Evolutionary conservation across 352 stramenopile genomes (phyloP).

Genomic region (Globisporangium solare): DNA sequence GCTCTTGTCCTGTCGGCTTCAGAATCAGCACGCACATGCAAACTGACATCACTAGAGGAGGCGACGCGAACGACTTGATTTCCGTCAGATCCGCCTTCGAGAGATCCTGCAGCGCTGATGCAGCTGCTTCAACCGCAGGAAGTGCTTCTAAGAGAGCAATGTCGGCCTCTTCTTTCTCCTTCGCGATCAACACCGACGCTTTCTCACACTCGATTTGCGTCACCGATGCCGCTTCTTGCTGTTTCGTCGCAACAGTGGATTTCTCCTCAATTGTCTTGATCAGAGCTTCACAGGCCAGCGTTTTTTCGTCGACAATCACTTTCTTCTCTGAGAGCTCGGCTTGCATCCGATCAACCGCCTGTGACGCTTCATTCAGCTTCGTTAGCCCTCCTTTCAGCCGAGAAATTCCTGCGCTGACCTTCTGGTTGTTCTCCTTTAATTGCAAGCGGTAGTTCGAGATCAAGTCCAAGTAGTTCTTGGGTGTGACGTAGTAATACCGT

Average conservation of each 20-base stretch:
- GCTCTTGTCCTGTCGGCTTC: conserved; percentile 88
- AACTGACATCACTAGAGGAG: conserved; percentile 90
- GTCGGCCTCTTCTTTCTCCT: conserved; percentile 92
- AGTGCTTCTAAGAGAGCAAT: conserved; percentile 90
- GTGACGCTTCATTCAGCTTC: conserved; percentile 92
- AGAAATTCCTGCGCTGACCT: conserved; percentile 87
- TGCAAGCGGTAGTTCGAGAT: conserved; percentile 92
- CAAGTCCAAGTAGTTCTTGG: conserved; percentile 96
- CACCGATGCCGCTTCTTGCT: conserved; percentile 87
- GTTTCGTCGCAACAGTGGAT: conserved; percentile 87
- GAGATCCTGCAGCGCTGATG: conserved; percentile 89
- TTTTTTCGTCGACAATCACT: conserved; percentile 94
- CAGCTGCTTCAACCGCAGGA: conserved; percentile 92
- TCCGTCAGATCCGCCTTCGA: conserved; percentile 95
- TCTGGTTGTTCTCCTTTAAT: conserved; percentile 88
- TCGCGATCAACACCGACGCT: conserved; percentile 87
- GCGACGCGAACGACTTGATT: conserved; percentile 94
- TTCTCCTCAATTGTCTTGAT: conserved; percentile 95
- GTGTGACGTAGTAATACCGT: conserved; percentile 95
- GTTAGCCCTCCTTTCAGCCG: conserved; percentile 89
- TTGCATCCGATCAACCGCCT: conserved; percentile 93
- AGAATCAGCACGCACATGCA: conserved; percentile 91
- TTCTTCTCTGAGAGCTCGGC: conserved; percentile 93
- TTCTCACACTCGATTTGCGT: conserved; percentile 91
- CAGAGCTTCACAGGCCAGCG: conserved; percentile 87